Evolutionary conservation across 495 filamentous ascomycete genomes (phyloP).

Genomic region (Penicillium coffeae): DNA sequence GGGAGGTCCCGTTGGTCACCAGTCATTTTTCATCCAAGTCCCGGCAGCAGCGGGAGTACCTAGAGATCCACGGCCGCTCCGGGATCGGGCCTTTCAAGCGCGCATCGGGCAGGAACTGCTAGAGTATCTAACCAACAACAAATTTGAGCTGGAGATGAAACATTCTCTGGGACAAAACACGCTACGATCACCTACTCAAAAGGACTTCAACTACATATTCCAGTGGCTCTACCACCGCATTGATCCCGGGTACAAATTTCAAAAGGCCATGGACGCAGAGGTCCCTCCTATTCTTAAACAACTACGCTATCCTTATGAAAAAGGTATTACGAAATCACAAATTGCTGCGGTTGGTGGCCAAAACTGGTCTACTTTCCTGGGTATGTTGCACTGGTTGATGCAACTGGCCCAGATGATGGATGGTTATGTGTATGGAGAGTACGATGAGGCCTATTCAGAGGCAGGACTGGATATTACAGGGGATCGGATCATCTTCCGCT

Average conservation of each 20-base stretch:
- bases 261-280: conserved; percentile 89
- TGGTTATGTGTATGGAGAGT: conserved; percentile 64
- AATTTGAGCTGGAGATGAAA: conserved; percentile 97
- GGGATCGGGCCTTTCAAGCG: conserved; percentile 71
- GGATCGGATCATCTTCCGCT: conserved; percentile 90
- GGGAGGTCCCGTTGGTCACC: conserved; percentile 61
- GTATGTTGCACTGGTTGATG: conserved; percentile 98
- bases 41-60: conserved; percentile 74
- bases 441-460: conserved; percentile 85
- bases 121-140: conserved; percentile 84
- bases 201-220: conserved; percentile 95
- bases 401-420: conserved; percentile 91
- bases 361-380: conserved; percentile 93
- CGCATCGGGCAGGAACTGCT: conserved; percentile 84
- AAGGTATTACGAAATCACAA: conserved; percentile 89
- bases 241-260: conserved; percentile 86
- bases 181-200: conserved; percentile 90
- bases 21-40: conserved; percentile 88
- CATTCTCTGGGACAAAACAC: conserved; percentile 82
- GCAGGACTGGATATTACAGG: conserved; percentile 80
- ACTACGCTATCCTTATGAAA: conserved; percentile 89
- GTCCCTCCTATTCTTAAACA: conserved; percentile 88
- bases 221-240: conserved; percentile 96
- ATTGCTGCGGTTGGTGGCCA: conserved; percentile 90
- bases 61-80: conserved; percentile 83